phyloP scores from a whole-genome alignment of 768 basidiomycete genomes.

The Lactifluus hygrophoroides region DNA sequence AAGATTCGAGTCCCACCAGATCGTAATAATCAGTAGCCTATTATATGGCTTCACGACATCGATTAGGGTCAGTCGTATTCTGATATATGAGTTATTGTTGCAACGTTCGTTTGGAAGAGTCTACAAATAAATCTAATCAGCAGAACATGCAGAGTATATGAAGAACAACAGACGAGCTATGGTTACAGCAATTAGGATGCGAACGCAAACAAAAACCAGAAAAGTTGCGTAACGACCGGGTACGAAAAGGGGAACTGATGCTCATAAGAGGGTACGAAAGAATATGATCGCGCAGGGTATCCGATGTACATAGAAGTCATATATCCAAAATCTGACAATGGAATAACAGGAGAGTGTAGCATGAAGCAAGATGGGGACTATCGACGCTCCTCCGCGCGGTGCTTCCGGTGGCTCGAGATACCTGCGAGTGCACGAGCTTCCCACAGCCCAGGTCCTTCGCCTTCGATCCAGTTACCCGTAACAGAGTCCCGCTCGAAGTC shows the following conservation, averaged over 20 bases:
- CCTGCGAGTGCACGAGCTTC: conserved; percentile 44
- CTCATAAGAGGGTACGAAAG: not conserved
- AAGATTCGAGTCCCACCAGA: not conserved
- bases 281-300: conserved; percentile 12
- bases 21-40: not conserved
- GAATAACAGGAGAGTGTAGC: not conserved
- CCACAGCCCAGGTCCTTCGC: conserved; percentile 57
- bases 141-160: conserved; percentile 9
- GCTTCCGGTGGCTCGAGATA: conserved; percentile 29
- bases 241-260: not conserved
- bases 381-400: conserved; percentile 33
- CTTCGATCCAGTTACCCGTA: conserved; percentile 59
- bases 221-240: conserved; percentile 1
- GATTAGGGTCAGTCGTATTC: conserved; percentile 4
- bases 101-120: conserved; percentile 4
- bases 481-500: conserved; percentile 70
- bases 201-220: not conserved
- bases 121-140: conserved; percentile 7
- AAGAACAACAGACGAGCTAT: conserved; percentile 14
- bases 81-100: not conserved
- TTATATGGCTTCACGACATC: not conserved
- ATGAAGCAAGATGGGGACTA: conserved; percentile 14
- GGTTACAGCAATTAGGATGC: conserved; percentile 12
- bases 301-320: conserved; percentile 8
- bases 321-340: not conserved